Percentiles rank a stretch among this genome's conserved stretches.
These are phyloP conservation scores for Cruciata laevipes DNA, from an alignment of 257 asterid species.

Conservation along the genomic window DNA sequence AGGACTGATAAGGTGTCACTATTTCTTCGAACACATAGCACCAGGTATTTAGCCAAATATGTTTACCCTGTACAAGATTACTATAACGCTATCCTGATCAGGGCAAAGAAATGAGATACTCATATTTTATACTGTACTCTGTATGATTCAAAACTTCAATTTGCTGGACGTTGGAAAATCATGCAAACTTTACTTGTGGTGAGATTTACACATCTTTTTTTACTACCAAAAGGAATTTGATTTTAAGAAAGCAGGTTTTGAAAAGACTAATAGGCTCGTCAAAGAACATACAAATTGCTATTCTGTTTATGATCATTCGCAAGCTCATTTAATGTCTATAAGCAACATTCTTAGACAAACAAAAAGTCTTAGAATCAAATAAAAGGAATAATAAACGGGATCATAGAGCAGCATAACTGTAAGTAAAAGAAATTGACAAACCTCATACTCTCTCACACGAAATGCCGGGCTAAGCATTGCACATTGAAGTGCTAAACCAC, in stretches of 20 bases:
- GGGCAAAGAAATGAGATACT: not conserved
- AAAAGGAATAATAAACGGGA: not conserved
- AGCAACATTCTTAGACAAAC: not conserved
- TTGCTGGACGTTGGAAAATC: not conserved
- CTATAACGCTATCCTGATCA: not conserved
- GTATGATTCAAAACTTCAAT: not conserved
- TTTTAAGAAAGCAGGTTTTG: not conserved
- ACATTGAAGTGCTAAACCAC: slow-evolving; percentile 93
- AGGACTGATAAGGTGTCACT: not conserved
- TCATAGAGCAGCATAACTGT: not conserved
- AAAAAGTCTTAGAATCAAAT: not conserved
- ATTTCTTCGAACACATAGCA: not conserved
- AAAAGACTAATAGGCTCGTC: not conserved
- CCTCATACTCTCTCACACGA: slow-evolving; percentile 91
- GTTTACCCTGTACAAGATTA: not conserved
- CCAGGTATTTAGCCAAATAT: not conserved
- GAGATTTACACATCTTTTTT: not conserved
- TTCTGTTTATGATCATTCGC: not conserved
- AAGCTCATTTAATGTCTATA: not conserved
- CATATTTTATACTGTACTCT: not conserved
- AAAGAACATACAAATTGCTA: not conserved
- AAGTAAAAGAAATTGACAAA: slow-evolving; percentile 27
- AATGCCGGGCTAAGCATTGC: slow-evolving; percentile 91
- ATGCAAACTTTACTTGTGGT: not conserved
- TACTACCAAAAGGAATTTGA: not conserved